A percentile compares a stretch with the other conserved stretches of the same genome.
These are phyloP conservation scores for Polytrichum commune DNA, from an alignment of 225 moss, liverwort and hornwort species.

Conservation along the genomic window DNA sequence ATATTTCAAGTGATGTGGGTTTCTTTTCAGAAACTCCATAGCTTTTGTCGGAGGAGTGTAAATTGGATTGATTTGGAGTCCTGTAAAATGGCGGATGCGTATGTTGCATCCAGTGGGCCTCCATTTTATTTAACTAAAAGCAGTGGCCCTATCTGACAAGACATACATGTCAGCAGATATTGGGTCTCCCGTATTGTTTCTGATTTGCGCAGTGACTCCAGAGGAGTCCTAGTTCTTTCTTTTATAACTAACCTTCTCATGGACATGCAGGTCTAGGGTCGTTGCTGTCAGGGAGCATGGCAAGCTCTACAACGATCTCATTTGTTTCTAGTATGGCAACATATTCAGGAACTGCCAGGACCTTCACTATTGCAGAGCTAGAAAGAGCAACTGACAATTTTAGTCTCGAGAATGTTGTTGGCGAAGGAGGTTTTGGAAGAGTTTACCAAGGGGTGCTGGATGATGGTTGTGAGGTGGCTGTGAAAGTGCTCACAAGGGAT, in stretches of 20 bases:
- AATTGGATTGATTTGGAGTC: too few species aligned
- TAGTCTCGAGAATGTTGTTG: slow-evolving; percentile 37
- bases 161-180: too few species aligned
- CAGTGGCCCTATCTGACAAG: too few species aligned
- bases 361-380: slow-evolving; percentile 33
- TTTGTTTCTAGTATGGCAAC: slow-evolving; percentile 38
- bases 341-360: slow-evolving; percentile 38
- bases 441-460: slow-evolving; percentile 44
- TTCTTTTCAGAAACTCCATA: too few species aligned
- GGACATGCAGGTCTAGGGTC: slow-evolving; percentile 21
- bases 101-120: too few species aligned
- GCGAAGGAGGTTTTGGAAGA: slow-evolving; percentile 54
- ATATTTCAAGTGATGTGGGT: too few species aligned
- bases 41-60: too few species aligned
- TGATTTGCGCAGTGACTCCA: neutral
- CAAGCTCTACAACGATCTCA: slow-evolving; percentile 32
- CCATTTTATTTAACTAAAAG: too few species aligned
- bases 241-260: neutral
- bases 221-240: neutral
- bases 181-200: neutral
- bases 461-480: slow-evolving; percentile 37
- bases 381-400: slow-evolving; percentile 39
- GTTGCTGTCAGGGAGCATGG: slow-evolving; percentile 22
- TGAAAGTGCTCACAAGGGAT: slow-evolving; percentile 34
- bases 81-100: neutral